phyloP scores from a whole-genome alignment of 352 stramenopile species.

The Phytophthora syringae region DNA sequence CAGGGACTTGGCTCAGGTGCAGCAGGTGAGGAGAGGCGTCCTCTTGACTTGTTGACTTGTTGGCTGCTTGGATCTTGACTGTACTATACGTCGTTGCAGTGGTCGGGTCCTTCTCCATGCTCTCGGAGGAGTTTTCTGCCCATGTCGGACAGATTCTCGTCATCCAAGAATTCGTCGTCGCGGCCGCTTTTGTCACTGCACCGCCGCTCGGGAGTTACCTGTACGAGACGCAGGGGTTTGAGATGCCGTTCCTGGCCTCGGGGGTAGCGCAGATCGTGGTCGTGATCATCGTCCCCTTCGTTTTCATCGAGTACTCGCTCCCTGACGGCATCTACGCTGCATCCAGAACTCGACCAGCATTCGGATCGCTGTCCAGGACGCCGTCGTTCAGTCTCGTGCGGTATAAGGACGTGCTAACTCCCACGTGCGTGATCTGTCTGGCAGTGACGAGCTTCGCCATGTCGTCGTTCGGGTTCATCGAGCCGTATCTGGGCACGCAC shows the following conservation, averaged over 20 bases:
- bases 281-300: constrained; percentile 68
- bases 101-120: constrained; percentile 70
- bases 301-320: constrained; percentile 82
- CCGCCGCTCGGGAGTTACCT: constrained; percentile 65
- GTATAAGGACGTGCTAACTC: constrained; percentile 63
- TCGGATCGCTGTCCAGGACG: constrained; percentile 21
- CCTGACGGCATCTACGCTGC: constrained; percentile 59
- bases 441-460: constrained; percentile 62
- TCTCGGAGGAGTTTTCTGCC: constrained; percentile 67
- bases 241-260: constrained; percentile 66
- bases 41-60: constrained; percentile 1
- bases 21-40: constrained; percentile 31
- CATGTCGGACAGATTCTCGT: constrained; percentile 61
- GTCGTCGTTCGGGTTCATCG: constrained; percentile 77
- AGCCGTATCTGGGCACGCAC: constrained; percentile 69
- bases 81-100: constrained; percentile 30
- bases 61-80: not conserved
- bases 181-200: constrained; percentile 64
- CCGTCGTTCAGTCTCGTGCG: constrained; percentile 46
- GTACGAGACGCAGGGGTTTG: constrained; percentile 58
- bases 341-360: constrained; percentile 15
- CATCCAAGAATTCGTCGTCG: constrained; percentile 75
- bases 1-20: constrained; percentile 67
- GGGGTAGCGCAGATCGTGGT: constrained; percentile 64
- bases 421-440: constrained; percentile 59